Conservation (phyloP, 768 basidiomycete genomes). For the Antrodiella citrinella region DNA sequence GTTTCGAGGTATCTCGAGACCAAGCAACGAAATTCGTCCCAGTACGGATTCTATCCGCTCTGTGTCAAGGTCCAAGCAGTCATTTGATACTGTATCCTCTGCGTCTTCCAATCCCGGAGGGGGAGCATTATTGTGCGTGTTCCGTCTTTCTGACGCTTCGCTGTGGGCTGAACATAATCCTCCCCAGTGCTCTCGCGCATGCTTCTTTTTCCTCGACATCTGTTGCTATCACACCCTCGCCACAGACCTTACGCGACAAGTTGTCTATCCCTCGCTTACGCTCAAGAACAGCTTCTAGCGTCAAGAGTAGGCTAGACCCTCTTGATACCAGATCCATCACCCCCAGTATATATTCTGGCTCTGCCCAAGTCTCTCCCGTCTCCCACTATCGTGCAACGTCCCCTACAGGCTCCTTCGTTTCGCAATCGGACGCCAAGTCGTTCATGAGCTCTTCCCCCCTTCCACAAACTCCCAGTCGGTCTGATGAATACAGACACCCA, state of each 20-base stretch:
- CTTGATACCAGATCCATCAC: slow-evolving; percentile 9
- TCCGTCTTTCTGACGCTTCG: slow-evolving; percentile 4
- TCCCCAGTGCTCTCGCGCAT: slow-evolving; percentile 46
- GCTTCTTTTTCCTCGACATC: slow-evolving; percentile 54
- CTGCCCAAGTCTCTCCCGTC: slow-evolving; percentile 8
- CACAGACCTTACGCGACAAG: slow-evolving; percentile 32
- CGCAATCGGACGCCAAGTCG: slow-evolving; percentile 1
- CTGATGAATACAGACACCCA: slow-evolving; percentile 41
- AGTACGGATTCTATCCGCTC: slow-evolving; percentile 59
- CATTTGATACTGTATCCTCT: slow-evolving; percentile 51
- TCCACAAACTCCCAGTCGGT: slow-evolving; percentile 28
- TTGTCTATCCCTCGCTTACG: slow-evolving; percentile 34
- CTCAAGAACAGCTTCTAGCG: slow-evolving; percentile 23
- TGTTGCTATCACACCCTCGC: slow-evolving; percentile 28
- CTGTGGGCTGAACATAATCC: slow-evolving; percentile 1
- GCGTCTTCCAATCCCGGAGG: slow-evolving; percentile 34
- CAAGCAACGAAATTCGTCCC: slow-evolving; percentile 38
- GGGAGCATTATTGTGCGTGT: slow-evolving; percentile 53
- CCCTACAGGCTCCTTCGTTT: slow-evolving; percentile 12
- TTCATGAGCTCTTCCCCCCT: slow-evolving; percentile 12
- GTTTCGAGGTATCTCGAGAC: slow-evolving; percentile 33
- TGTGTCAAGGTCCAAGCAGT: slow-evolving; percentile 39
- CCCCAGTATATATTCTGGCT: slow-evolving; percentile 8
- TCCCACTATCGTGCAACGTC: slow-evolving; percentile 12
- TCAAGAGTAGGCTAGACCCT: slow-evolving; percentile 7